Evolutionary conservation across 1,284 basidiomycete genomes (phyloP).

Genomic region (Farysia itapuensis): DNA sequence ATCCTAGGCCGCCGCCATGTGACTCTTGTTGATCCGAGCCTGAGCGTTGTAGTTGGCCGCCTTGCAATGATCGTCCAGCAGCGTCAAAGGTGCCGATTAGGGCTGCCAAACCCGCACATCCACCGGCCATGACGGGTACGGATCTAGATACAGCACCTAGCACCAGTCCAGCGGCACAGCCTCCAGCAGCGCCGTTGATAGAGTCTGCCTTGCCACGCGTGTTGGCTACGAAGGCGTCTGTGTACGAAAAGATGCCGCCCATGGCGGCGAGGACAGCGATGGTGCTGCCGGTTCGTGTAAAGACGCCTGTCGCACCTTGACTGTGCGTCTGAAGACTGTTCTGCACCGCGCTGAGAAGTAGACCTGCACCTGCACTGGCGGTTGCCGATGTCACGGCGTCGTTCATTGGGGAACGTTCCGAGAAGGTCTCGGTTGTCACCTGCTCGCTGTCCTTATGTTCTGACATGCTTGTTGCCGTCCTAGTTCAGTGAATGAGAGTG

Average conservation of each 20-base stretch:
- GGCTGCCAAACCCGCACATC: slow-evolving; percentile 77
- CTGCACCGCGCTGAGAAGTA: slow-evolving; percentile 55
- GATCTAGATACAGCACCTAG: slow-evolving; percentile 84
- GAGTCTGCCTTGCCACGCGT: slow-evolving; percentile 77
- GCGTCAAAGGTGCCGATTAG: slow-evolving; percentile 82
- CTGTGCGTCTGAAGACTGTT: slow-evolving; percentile 65
- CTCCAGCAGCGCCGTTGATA: slow-evolving; percentile 81
- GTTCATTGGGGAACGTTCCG: slow-evolving; percentile 37
- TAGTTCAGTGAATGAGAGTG: no score
- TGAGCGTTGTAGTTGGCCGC: slow-evolving; percentile 27
- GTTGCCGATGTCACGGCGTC: slow-evolving; percentile 45
- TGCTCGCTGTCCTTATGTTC: slow-evolving; percentile 23
- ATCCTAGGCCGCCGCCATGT: slow-evolving; percentile 55
- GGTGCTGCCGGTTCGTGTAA: slow-evolving; percentile 76
- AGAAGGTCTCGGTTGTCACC: slow-evolving; percentile 39
- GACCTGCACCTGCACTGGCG: slow-evolving; percentile 43
- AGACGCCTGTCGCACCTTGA: slow-evolving; percentile 81
- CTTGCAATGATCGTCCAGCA: slow-evolving; percentile 65
- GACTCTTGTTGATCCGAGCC: slow-evolving; percentile 36
- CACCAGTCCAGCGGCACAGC: slow-evolving; percentile 88
- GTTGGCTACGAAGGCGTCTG: slow-evolving; percentile 79
- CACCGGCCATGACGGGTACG: slow-evolving; percentile 77
- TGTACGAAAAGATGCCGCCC: slow-evolving; percentile 82
- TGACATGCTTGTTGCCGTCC: slow-evolving; percentile 12
- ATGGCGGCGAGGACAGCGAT: slow-evolving; percentile 84